Evolutionary conservation across 1,284 basidiomycete genomes (phyloP).

Genomic region (Ceratobasidium sp.): DNA sequence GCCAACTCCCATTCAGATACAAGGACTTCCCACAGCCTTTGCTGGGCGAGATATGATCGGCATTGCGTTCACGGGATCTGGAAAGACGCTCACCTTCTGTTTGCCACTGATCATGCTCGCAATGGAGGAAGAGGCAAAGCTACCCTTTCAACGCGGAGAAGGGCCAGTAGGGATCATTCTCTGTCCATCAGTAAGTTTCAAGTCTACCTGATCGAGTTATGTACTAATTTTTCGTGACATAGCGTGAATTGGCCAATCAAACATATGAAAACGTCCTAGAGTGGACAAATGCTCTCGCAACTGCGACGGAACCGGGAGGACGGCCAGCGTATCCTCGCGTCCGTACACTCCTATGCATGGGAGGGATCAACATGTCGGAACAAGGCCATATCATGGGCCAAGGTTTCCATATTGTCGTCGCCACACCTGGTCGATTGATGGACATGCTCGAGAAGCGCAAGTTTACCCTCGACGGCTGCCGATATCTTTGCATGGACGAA

Average conservation of each 20-base stretch:
- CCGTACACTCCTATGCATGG: constrained; percentile 91
- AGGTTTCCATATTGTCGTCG: constrained; percentile 95
- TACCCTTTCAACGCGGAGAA: constrained; percentile 91
- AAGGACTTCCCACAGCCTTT: constrained; percentile 96
- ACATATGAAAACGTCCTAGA: constrained; percentile 92
- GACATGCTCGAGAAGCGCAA: constrained; percentile 96
- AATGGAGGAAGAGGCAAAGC: constrained; percentile 88
- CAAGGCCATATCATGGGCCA: constrained; percentile 88
- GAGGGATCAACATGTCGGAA: constrained; percentile 97
- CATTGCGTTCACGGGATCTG: constrained; percentile 93
- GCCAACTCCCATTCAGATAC: constrained; percentile 96
- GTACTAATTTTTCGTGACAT: not conserved
- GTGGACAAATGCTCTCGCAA: constrained; percentile 84
- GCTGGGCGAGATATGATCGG: constrained; percentile 92
- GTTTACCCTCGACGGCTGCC: constrained; percentile 90
- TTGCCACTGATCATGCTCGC: constrained; percentile 95
- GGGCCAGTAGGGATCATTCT: constrained; percentile 95
- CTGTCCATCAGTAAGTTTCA: constrained; percentile 73
- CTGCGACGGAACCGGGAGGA: constrained; percentile 56
- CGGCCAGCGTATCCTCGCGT: constrained; percentile 72
- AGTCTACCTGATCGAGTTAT: not conserved
- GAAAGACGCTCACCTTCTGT: constrained; percentile 91
- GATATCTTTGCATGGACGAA: constrained; percentile 97
- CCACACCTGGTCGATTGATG: constrained; percentile 93
- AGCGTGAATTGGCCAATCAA: constrained; percentile 89